Percentiles rank a stretch among this genome's conserved stretches.
These are phyloP conservation scores for Exophiala sp. DNA, from an alignment of 2,329 filamentous ascomycete species.

Conservation along the genomic window DNA sequence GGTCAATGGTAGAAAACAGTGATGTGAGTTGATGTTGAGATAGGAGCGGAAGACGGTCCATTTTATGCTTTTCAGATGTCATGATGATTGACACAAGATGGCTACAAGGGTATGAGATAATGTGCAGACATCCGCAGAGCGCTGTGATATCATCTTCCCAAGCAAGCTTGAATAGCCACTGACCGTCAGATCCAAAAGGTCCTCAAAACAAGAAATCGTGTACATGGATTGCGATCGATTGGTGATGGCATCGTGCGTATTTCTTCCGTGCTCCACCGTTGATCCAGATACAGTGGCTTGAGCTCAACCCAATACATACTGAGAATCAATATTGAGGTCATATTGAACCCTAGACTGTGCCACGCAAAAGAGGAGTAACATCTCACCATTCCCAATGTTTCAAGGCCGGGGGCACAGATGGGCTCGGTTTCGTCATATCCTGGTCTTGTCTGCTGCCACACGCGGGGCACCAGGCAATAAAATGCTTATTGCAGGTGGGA, in stretches of 20 bases:
- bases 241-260: not conserved
- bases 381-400: not conserved
- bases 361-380: not conserved
- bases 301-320: not conserved
- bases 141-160: constrained; percentile 2
- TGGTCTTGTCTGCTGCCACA: too few relatives aligned
- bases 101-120: not conserved
- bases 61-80: not conserved
- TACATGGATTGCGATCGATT: constrained; percentile 1
- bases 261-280: not conserved
- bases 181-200: not conserved
- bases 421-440: too few relatives aligned
- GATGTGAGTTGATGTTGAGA: not conserved
- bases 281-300: constrained; percentile 3
- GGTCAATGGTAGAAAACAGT: not conserved
- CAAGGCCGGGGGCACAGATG: not conserved
- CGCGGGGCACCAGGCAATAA: not conserved
- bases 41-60: not conserved
- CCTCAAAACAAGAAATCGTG: not conserved
- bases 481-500: not conserved
- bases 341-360: not conserved
- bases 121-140: not conserved
- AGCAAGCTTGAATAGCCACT: not conserved
- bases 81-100: not conserved
- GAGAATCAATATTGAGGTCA: not conserved